These are phyloP conservation scores for Fusarium palustre DNA, from an alignment of 2,329 filamentous ascomycete species.

Conservation along the genomic window DNA sequence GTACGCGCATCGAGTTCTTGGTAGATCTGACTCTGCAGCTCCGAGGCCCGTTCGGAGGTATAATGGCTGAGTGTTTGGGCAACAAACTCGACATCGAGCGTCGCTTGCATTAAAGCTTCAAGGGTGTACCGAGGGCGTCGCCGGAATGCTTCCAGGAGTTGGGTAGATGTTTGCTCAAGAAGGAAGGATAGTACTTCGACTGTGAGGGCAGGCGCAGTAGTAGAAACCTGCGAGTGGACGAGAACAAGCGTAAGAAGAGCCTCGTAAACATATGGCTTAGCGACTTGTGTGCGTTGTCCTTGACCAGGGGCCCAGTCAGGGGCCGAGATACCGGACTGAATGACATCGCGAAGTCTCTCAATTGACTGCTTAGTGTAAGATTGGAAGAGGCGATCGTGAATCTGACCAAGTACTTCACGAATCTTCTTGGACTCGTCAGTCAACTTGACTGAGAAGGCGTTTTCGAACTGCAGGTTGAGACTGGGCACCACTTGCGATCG, in stretches of 20 bases:
- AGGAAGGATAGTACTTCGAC: slow-evolving; percentile 86
- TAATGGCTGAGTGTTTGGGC: slow-evolving; percentile 93
- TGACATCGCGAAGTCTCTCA: slow-evolving; percentile 73
- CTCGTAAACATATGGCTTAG: slow-evolving; percentile 90
- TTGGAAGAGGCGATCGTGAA: slow-evolving; percentile 90
- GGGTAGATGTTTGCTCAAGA: slow-evolving; percentile 81
- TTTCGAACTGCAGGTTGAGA: slow-evolving; percentile 93
- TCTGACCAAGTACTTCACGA: slow-evolving; percentile 88
- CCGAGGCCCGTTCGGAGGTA: slow-evolving; percentile 82
- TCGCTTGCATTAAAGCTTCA: slow-evolving; percentile 92
- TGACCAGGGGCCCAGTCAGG: slow-evolving; percentile 76
- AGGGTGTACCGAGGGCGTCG: slow-evolving; percentile 77
- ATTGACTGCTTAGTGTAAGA: slow-evolving; percentile 87
- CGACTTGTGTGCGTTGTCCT: slow-evolving; percentile 73
- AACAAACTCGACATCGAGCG: slow-evolving; percentile 95
- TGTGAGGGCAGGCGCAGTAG: slow-evolving; percentile 80
- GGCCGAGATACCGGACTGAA: slow-evolving; percentile 77
- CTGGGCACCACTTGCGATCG: slow-evolving; percentile 85
- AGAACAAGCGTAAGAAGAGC: slow-evolving; percentile 87
- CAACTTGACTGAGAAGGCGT: slow-evolving; percentile 91
- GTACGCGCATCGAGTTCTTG: slow-evolving; percentile 89
- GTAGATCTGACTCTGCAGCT: slow-evolving; percentile 91
- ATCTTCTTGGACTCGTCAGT: slow-evolving; percentile 95
- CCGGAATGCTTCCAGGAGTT: slow-evolving; percentile 85
- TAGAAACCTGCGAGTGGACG: slow-evolving; percentile 89